Conservation (phyloP, 768 basidiomycete genomes). For the Lyophyllum semitale region DNA sequence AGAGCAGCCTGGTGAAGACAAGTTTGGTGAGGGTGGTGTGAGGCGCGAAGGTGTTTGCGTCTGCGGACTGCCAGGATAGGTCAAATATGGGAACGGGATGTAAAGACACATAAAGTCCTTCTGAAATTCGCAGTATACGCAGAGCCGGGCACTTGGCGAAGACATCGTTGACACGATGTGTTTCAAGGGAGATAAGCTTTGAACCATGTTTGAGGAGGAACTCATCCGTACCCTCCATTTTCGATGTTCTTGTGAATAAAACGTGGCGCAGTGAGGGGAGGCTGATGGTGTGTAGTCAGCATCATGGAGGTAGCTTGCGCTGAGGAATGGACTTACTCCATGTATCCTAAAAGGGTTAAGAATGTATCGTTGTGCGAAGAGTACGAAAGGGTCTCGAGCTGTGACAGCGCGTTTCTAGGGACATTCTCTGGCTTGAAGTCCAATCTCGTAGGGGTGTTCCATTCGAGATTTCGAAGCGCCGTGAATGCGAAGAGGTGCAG, state of each 20-base stretch:
- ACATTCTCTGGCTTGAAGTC: background rate
- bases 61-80: background rate
- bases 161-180: background rate
- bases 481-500: background rate
- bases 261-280: background rate
- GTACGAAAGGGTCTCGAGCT: background rate
- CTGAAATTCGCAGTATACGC: background rate
- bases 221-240: background rate
- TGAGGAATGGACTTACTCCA: background rate
- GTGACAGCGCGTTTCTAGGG: background rate
- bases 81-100: background rate
- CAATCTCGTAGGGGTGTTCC: background rate
- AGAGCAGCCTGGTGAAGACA: background rate
- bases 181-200: slow-evolving; percentile 4
- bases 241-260: background rate
- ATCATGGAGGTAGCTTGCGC: too few relatives aligned
- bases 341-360: background rate
- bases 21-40: background rate
- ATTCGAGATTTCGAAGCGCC: background rate
- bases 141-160: slow-evolving; percentile 1
- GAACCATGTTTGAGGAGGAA: slow-evolving; percentile 1
- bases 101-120: background rate
- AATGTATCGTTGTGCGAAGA: background rate
- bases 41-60: background rate
- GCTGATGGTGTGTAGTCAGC: background rate